Evolutionary conservation across 2,329 filamentous ascomycete species (phyloP).

Genomic region (Penicillium carneum): DNA sequence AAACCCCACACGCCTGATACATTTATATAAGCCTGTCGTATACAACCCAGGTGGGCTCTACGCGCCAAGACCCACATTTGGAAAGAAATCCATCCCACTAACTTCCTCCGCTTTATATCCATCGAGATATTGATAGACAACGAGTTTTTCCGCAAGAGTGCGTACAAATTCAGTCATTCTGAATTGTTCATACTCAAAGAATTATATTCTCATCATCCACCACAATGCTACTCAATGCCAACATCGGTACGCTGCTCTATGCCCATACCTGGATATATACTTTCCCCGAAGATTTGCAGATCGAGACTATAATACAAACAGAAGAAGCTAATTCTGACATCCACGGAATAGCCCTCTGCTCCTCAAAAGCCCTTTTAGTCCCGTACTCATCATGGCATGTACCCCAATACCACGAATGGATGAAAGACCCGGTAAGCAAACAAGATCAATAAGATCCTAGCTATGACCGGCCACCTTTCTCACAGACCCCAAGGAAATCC

Average conservation of each 20-base stretch:
- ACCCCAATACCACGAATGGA: conserved; percentile 84
- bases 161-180: neutral
- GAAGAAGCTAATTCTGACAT: neutral
- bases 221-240: conserved; percentile 47
- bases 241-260: conserved; percentile 40
- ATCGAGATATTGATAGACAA: conserved; percentile 8
- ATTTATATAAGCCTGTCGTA: neutral
- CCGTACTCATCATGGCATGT: conserved; percentile 87
- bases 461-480: neutral
- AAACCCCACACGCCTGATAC: neutral
- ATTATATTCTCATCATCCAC: neutral
- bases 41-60: conserved; percentile 18
- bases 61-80: conserved; percentile 30
- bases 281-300: neutral
- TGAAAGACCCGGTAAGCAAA: conserved; percentile 73
- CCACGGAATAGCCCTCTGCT: conserved; percentile 66
- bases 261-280: conserved; percentile 6
- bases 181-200: neutral
- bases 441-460: neutral
- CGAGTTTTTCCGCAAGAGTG: neutral
- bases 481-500: conserved; percentile 64
- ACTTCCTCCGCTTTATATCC: conserved; percentile 1
- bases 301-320: neutral
- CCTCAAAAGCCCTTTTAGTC: conserved; percentile 73
- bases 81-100: conserved; percentile 22